phyloP scores from a whole-genome alignment of 2,329 filamentous ascomycete genomes.

The Venturia oleaginea region DNA sequence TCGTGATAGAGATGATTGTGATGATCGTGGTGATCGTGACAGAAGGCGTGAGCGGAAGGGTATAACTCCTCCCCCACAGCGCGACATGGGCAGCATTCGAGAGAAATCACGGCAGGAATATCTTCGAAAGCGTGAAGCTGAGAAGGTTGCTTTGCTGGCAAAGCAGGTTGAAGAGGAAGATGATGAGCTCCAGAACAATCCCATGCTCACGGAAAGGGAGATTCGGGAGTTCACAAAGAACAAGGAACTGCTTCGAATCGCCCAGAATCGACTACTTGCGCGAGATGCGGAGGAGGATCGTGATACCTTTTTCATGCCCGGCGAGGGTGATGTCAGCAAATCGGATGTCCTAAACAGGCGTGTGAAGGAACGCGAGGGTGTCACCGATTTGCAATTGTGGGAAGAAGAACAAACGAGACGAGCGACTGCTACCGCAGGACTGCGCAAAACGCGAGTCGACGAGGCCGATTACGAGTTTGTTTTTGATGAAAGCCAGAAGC shows the following conservation, averaged over 20 bases:
- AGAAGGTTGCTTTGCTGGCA: slow-evolving; percentile 75
- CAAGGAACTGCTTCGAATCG: slow-evolving; percentile 64
- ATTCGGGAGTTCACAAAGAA: slow-evolving; percentile 85
- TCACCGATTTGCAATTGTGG: slow-evolving; percentile 95
- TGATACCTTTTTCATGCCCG: slow-evolving; percentile 92
- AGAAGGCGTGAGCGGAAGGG: slow-evolving; percentile 59
- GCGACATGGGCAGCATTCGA: slow-evolving; percentile 58
- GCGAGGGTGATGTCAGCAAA: slow-evolving; percentile 79
- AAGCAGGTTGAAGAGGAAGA: slow-evolving; percentile 87
- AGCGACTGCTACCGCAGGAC: slow-evolving; percentile 75
- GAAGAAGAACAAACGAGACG: slow-evolving; percentile 82
- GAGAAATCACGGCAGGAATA: slow-evolving; percentile 85
- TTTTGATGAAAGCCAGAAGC: slow-evolving; percentile 79
- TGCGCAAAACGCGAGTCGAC: slow-evolving; percentile 58
- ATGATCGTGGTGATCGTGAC: slow-evolving; percentile 49
- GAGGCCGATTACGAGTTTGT: slow-evolving; percentile 87
- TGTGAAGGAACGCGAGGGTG: slow-evolving; percentile 78
- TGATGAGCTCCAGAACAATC: slow-evolving; percentile 62
- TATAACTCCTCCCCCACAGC: slow-evolving; percentile 38
- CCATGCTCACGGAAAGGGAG: slow-evolving; percentile 65
- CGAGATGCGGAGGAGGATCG: slow-evolving; percentile 60
- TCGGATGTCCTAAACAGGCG: slow-evolving; percentile 82
- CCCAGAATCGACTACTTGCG: slow-evolving; percentile 76
- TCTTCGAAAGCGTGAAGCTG: slow-evolving; percentile 81
- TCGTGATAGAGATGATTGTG: slow-evolving; percentile 61